Evolutionary conservation across 2,329 filamentous ascomycete species (phyloP).

Genomic region (Talaromyces islandicus): DNA sequence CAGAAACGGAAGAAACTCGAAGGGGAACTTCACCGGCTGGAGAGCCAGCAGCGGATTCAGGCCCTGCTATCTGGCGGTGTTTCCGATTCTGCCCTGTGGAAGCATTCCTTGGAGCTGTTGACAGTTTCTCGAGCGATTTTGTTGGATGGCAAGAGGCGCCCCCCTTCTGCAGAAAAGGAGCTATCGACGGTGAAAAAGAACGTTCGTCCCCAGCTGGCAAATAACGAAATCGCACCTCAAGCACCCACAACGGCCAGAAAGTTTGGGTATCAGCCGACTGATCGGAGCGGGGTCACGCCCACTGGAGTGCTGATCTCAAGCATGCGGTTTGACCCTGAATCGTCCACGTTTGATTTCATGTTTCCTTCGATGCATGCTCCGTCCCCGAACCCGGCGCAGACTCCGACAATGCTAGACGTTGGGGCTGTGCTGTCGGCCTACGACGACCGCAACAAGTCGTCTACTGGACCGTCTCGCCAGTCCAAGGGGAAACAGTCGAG

Average conservation of each 20-base stretch:
- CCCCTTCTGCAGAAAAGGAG: background rate
- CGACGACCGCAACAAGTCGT: background rate
- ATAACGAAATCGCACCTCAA: background rate
- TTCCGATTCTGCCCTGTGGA: conserved; percentile 21
- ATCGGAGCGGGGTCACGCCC: background rate
- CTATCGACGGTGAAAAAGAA: background rate
- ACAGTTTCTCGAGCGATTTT: conserved; percentile 22
- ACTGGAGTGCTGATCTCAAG: conserved; percentile 7
- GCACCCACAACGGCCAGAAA: background rate
- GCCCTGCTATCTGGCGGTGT: conserved; percentile 20
- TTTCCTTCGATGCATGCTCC: conserved; percentile 3
- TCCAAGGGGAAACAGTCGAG: background rate
- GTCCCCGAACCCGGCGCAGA: background rate
- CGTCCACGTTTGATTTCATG: conserved; percentile 2
- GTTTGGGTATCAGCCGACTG: background rate
- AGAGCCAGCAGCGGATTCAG: conserved; percentile 25
- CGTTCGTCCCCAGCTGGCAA: background rate
- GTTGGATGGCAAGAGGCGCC: conserved; percentile 22
- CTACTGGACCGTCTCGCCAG: background rate
- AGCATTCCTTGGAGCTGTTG: conserved; percentile 23
- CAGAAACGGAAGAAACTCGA: conserved; percentile 19
- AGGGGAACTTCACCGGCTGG: conserved; percentile 19
- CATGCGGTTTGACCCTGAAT: conserved; percentile 3
- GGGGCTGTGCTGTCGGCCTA: background rate
- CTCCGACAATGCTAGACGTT: background rate